phyloP scores from a whole-genome alignment of 768 basidiomycete genomes.

The Strobilomyces confusus region DNA sequence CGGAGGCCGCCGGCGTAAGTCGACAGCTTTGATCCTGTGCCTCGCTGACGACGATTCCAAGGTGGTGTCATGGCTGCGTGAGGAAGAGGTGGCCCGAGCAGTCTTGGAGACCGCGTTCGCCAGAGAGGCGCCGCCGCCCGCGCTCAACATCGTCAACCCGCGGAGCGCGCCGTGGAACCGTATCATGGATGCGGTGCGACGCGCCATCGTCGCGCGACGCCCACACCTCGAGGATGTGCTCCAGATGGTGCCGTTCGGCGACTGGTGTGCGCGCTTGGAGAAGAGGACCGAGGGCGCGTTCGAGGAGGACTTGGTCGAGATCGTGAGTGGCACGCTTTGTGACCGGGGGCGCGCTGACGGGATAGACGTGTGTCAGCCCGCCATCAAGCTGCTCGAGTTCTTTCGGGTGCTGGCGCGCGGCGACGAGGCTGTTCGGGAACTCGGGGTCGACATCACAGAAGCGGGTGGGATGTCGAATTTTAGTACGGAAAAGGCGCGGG shows the following conservation, averaged over 20 bases:
- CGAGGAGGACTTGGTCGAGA: constrained; percentile 26
- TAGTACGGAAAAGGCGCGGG: too few species aligned
- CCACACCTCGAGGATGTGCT: constrained; percentile 9
- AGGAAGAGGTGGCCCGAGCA: constrained; percentile 34
- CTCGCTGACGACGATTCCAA: too few species aligned
- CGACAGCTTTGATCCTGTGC: too few species aligned
- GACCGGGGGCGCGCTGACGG: background rate
- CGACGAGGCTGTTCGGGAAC: constrained; percentile 9
- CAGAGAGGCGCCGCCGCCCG: constrained; percentile 8
- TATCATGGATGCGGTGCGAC: constrained; percentile 26
- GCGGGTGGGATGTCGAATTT: too few species aligned
- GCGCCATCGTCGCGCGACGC: constrained; percentile 13
- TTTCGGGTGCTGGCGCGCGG: constrained; percentile 24
- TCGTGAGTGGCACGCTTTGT: constrained; percentile 23
- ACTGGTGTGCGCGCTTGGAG: constrained; percentile 34
- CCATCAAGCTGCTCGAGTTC: constrained; percentile 33
- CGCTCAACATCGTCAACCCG: constrained; percentile 28
- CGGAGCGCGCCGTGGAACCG: constrained; percentile 30
- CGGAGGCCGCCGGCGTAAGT: too few species aligned
- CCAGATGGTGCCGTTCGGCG: constrained; percentile 30
- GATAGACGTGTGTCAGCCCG: constrained; percentile 26
- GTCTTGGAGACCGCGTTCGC: constrained; percentile 30
- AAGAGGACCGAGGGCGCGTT: constrained; percentile 14
- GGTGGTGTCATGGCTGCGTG: constrained; percentile 29
- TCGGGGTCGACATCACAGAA: too few species aligned